phyloP scores from a whole-genome alignment of 1,284 basidiomycete genomes.

The Fistulinella staudtii region DNA sequence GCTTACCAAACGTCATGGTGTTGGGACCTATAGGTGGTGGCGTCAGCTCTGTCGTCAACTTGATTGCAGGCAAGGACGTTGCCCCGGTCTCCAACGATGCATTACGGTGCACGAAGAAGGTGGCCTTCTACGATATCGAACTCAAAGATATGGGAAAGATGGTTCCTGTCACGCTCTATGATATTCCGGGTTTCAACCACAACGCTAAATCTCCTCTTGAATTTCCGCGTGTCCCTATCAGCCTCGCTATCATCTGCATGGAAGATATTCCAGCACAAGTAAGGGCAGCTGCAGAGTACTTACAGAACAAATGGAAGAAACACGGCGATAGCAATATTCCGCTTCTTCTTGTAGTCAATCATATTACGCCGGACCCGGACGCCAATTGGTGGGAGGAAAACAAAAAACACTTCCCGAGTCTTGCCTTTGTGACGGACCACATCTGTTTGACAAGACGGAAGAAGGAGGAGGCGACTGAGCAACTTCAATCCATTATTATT shows the following conservation, averaged over 20 bases:
- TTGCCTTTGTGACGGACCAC: conserved; percentile 12
- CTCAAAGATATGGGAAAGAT: conserved; percentile 8
- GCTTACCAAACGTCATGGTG: conserved; percentile 20
- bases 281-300: conserved; percentile 18
- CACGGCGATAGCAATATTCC: conserved; percentile 17
- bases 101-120: conserved; percentile 16
- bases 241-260: conserved; percentile 21
- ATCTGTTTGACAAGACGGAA: conserved; percentile 17
- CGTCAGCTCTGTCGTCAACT: conserved; percentile 25
- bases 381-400: conserved; percentile 23
- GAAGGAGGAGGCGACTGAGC: conserved; percentile 21
- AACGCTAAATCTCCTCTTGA: conserved; percentile 17
- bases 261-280: conserved; percentile 22
- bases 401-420: conserved; percentile 20
- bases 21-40: conserved; percentile 25
- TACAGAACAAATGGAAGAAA: conserved; percentile 17
- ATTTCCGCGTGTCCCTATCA: conserved; percentile 19
- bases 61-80: conserved; percentile 20
- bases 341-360: conserved; percentile 23
- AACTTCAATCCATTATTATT: conserved; percentile 21
- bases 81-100: conserved; percentile 18
- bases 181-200: conserved; percentile 21
- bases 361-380: conserved; percentile 18
- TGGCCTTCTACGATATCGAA: conserved; percentile 15
- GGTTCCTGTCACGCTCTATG: conserved; percentile 21